These are phyloP conservation scores for Kazachstania taianensis DNA, from an alignment of 805 yeast genomes.

Conservation along the genomic window DNA sequence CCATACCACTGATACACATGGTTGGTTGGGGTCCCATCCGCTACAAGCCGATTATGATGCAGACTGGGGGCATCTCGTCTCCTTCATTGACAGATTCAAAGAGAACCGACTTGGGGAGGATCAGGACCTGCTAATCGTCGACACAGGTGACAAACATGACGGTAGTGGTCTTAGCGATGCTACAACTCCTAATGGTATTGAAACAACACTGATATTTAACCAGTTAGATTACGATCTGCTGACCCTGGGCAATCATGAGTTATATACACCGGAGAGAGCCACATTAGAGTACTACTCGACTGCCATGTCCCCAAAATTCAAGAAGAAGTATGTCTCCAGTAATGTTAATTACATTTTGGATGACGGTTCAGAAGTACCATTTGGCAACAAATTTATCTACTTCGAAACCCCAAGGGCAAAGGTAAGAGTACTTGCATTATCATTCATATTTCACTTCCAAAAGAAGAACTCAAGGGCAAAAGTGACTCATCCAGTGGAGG, in stretches of 20 bases:
- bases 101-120: constrained; percentile 22
- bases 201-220: constrained; percentile 53
- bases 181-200: constrained; percentile 59
- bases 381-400: constrained; percentile 58
- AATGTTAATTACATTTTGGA: constrained; percentile 52
- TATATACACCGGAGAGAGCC: constrained; percentile 59
- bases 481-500: constrained; percentile 49
- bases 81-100: constrained; percentile 49
- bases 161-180: constrained; percentile 87
- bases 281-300: constrained; percentile 53
- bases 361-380: constrained; percentile 40
- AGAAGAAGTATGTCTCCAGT: constrained; percentile 57
- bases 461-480: constrained; percentile 45
- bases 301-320: constrained; percentile 41
- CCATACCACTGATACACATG: constrained; percentile 96
- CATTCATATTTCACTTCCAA: constrained; percentile 70
- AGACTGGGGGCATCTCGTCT: constrained; percentile 86
- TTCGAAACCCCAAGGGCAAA: constrained; percentile 50
- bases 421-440: constrained; percentile 52
- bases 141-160: constrained; percentile 90
- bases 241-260: constrained; percentile 86
- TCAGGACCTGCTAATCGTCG: constrained; percentile 64
- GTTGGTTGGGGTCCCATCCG: constrained; percentile 88
- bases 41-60: constrained; percentile 69
- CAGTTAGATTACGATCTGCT: constrained; percentile 62